Conservation (phyloP, 345 rosid species). For the Orychophragmus violaceus region DNA sequence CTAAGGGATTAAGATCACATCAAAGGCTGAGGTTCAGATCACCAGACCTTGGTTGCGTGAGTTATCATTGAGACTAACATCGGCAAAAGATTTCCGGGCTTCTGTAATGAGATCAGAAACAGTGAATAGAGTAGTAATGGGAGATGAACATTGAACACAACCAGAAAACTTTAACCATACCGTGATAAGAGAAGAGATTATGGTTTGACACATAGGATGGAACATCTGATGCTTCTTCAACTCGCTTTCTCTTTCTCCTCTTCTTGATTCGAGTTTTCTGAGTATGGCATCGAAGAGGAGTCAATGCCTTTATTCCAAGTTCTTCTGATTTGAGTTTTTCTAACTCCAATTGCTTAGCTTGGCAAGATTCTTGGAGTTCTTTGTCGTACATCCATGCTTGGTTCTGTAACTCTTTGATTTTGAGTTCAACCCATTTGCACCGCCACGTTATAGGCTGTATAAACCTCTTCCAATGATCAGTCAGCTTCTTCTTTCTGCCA, state of each 20-base stretch:
- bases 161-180: conserved; percentile 35
- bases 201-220: conserved; percentile 45
- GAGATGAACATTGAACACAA: conserved; percentile 1
- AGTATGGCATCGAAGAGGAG: conserved; percentile 44
- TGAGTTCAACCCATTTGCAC: conserved; percentile 76
- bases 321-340: conserved; percentile 36
- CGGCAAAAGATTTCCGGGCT: conserved; percentile 42
- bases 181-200: conserved; percentile 59
- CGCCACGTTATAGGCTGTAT: conserved; percentile 75
- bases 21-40: conserved; percentile 3
- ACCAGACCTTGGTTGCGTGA: conserved; percentile 20
- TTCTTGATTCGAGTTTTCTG: conserved; percentile 40
- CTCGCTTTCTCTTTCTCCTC: conserved; percentile 62
- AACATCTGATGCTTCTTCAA: conserved; percentile 55
- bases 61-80: conserved; percentile 41
- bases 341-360: conserved; percentile 40
- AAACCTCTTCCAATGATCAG: conserved; percentile 75
- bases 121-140: neutral
- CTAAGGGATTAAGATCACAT: neutral
- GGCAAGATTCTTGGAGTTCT: conserved; percentile 44
- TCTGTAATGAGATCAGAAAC: conserved; percentile 38
- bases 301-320: conserved; percentile 36
- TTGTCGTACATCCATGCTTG: conserved; percentile 51
- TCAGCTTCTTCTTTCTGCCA: conserved; percentile 64
- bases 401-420: conserved; percentile 44